Conservation (phyloP, 2,329 filamentous ascomycete genomes). For the Stemphylium vesicarium region DNA sequence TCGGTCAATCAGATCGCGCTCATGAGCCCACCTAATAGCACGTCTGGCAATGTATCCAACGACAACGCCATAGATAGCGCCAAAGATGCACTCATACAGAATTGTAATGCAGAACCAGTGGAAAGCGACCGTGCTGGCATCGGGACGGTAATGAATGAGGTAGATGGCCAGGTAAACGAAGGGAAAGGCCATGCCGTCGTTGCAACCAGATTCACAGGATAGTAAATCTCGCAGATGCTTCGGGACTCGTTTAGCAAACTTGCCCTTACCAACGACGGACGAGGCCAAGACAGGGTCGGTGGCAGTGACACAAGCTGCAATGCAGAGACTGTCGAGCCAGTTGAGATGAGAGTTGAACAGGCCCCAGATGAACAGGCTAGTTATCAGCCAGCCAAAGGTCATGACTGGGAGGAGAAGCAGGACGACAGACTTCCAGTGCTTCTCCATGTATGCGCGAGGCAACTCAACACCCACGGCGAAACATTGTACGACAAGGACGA, state of each 20-base stretch:
- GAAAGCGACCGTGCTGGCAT: conserved; percentile 72
- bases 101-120: conserved; percentile 91
- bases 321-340: conserved; percentile 88
- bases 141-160: conserved; percentile 78
- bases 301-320: conserved; percentile 93
- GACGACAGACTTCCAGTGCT: conserved; percentile 91
- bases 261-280: conserved; percentile 97
- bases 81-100: conserved; percentile 95
- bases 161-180: conserved; percentile 95
- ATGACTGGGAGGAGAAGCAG: conserved; percentile 93
- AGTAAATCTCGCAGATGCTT: conserved; percentile 96
- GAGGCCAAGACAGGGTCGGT: conserved; percentile 97
- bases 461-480: conserved; percentile 91
- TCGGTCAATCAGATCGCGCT: conserved; percentile 84
- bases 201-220: conserved; percentile 96
- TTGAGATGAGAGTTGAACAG: conserved; percentile 73
- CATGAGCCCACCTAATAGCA: conserved; percentile 86
- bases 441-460: conserved; percentile 96
- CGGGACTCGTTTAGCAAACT: conserved; percentile 95
- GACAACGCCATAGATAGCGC: conserved; percentile 83
- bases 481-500: conserved; percentile 90
- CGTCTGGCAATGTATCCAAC: conserved; percentile 91
- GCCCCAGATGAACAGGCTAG: conserved; percentile 94
- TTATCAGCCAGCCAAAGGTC: conserved; percentile 94
- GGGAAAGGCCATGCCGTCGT: conserved; percentile 99